A percentile compares a stretch with the other conserved stretches of the same genome.
Conservation (phyloP, 371 early-diverging fungal genomes). For the Phascolomyces articulosus region DNA sequence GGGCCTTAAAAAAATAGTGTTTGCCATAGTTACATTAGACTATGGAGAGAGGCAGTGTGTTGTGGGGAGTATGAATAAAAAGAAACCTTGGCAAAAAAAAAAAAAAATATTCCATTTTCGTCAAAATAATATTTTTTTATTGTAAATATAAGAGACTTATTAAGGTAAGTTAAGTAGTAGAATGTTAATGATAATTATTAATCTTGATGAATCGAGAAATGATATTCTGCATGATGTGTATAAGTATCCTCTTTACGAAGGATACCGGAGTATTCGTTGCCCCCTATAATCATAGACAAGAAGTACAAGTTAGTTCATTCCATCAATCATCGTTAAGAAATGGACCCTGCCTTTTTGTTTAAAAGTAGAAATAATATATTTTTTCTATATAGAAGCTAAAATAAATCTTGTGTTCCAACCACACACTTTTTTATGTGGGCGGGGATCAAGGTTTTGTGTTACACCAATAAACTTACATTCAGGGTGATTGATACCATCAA, state of each 20-base stretch:
- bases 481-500: conserved; percentile 27
- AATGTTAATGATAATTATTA: background rate
- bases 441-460: background rate
- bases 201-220: conserved; percentile 15
- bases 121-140: background rate
- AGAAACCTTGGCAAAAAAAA: too few species aligned
- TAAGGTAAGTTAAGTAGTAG: too few species aligned
- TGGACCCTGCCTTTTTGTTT: too few species aligned
- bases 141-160: background rate
- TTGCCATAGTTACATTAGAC: too few species aligned
- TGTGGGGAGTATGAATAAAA: too few species aligned
- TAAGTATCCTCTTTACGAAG: conserved; percentile 16
- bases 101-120: too few species aligned
- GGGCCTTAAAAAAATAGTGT: too few species aligned
- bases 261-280: conserved; percentile 16
- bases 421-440: background rate
- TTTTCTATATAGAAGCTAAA: background rate
- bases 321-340: too few species aligned
- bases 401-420: background rate
- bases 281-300: conserved; percentile 6
- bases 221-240: conserved; percentile 15
- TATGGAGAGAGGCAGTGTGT: too few species aligned
- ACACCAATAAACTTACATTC: conserved; percentile 11
- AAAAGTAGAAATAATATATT: too few species aligned
- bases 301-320: background rate